Conservation (phyloP, 768 basidiomycete genomes). For the Boletus subcaerulescens region DNA sequence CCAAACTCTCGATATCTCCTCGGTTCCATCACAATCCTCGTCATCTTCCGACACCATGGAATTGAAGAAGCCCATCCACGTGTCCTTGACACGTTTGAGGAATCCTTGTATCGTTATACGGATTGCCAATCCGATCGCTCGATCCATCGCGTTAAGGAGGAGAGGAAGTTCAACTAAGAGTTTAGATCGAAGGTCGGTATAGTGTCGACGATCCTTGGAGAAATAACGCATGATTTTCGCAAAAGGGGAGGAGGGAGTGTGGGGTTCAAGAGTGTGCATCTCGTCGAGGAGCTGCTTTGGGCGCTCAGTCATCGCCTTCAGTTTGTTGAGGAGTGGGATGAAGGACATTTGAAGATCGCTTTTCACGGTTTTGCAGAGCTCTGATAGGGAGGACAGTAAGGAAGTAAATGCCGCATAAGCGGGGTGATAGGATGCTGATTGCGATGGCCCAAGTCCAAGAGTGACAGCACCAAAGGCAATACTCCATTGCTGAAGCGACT, state of each 20-base stretch:
- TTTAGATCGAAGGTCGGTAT: conserved; percentile 65
- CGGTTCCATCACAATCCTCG: conserved; percentile 56
- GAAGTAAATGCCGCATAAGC: conserved; percentile 63
- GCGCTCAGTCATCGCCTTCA: conserved; percentile 52
- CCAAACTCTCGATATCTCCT: conserved; percentile 69
- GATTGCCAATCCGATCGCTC: conserved; percentile 49
- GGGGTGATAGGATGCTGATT: conserved; percentile 2
- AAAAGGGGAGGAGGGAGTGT: conserved; percentile 47
- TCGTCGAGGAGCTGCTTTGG: conserved; percentile 61
- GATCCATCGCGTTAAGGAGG: conserved; percentile 54
- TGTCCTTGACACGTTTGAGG: conserved; percentile 46
- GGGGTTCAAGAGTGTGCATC: conserved; percentile 66
- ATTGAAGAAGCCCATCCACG: conserved; percentile 73
- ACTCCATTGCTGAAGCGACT: conserved; percentile 57
- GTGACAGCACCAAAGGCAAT: conserved; percentile 52
- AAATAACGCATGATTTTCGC: not conserved
- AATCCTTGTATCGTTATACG: conserved; percentile 44
- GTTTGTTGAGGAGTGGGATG: conserved; percentile 49
- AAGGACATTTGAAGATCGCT: conserved; percentile 45
- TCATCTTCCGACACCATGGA: conserved; percentile 57
- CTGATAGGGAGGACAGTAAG: conserved; percentile 38
- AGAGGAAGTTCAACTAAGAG: conserved; percentile 64
- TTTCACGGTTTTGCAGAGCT: conserved; percentile 47
- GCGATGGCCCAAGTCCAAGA: conserved; percentile 48
- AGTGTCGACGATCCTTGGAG: conserved; percentile 40